Percentiles rank a stretch among this genome's conserved stretches.
phyloP scores from a whole-genome alignment of 1,284 basidiomycete genomes.

The Ustilago sp. region DNA sequence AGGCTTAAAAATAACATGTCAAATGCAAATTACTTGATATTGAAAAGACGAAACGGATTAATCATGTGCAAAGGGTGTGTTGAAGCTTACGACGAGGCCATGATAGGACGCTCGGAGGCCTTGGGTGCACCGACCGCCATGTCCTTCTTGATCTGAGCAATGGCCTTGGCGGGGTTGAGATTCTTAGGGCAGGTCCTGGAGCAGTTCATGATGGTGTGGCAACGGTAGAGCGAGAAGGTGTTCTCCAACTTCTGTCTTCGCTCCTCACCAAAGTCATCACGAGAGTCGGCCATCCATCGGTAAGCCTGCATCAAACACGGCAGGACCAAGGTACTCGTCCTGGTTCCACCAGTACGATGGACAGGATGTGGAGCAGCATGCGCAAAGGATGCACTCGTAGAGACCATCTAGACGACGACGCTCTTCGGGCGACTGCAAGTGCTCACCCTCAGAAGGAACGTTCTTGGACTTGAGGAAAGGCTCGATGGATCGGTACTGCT shows the following conservation, averaged over 20 bases:
- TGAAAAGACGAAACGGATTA: slow-evolving; percentile 7
- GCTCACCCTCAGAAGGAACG: slow-evolving; percentile 75
- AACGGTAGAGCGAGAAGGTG: slow-evolving; percentile 86
- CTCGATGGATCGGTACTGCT: slow-evolving; percentile 99
- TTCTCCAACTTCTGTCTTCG: slow-evolving; percentile 94
- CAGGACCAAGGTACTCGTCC: slow-evolving; percentile 96
- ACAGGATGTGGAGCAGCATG: slow-evolving; percentile 92
- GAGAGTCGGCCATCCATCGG: slow-evolving; percentile 97
- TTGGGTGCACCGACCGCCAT: slow-evolving; percentile 65
- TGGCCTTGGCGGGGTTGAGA: slow-evolving; percentile 75
- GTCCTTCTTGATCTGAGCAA: slow-evolving; percentile 68
- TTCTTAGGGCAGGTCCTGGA: slow-evolving; percentile 95
- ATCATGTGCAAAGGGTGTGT: slow-evolving; percentile 3
- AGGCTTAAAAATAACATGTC: neutral
- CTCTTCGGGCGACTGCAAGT: slow-evolving; percentile 89
- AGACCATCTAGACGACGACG: slow-evolving; percentile 95
- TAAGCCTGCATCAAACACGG: slow-evolving; percentile 85
- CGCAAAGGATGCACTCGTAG: slow-evolving; percentile 78
- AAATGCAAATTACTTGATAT: slow-evolving; percentile 8
- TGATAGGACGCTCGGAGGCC: slow-evolving; percentile 59
- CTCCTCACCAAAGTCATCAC: slow-evolving; percentile 83
- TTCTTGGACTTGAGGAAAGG: slow-evolving; percentile 68
- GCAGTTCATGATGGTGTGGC: slow-evolving; percentile 93
- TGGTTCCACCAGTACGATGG: slow-evolving; percentile 98
- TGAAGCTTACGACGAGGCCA: slow-evolving; percentile 48